Conservation (phyloP, 2,329 filamentous ascomycete species). For the Alternaria angustiovoidea region DNA sequence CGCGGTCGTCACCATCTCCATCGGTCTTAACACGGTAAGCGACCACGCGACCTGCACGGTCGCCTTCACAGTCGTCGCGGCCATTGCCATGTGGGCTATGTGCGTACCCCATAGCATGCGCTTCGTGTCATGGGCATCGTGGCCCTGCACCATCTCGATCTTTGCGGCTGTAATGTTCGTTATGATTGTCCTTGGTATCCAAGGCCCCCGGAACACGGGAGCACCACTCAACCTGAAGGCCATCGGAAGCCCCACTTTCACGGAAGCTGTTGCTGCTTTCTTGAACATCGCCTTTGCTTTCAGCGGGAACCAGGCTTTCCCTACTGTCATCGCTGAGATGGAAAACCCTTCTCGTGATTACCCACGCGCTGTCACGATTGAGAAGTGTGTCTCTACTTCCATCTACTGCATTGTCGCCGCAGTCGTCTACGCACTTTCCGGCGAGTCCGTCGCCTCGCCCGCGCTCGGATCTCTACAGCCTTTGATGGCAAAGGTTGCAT, state of each 20-base stretch:
- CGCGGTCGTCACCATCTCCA: constrained; percentile 38
- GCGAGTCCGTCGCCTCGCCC: constrained; percentile 36
- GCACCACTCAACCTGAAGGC: constrained; percentile 34
- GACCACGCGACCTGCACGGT: constrained; percentile 41
- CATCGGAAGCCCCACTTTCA: constrained; percentile 33
- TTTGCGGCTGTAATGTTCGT: constrained; percentile 34
- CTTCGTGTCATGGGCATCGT: constrained; percentile 39
- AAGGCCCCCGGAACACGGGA: constrained; percentile 29
- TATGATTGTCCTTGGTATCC: constrained; percentile 38
- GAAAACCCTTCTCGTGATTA: constrained; percentile 38
- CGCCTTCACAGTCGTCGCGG: constrained; percentile 34
- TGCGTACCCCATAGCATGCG: constrained; percentile 40
- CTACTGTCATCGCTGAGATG: constrained; percentile 39
- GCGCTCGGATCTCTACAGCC: constrained; percentile 33
- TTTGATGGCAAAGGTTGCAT: constrained; percentile 35
- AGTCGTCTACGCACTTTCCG: constrained; percentile 35
- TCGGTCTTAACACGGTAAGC: constrained; percentile 39
- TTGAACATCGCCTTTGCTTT: constrained; percentile 41
- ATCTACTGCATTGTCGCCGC: constrained; percentile 35
- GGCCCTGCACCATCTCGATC: constrained; percentile 37
- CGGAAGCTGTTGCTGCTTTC: constrained; percentile 32
- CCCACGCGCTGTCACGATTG: constrained; percentile 36
- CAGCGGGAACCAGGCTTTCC: constrained; percentile 40
- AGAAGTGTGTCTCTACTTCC: constrained; percentile 32
- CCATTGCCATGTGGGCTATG: constrained; percentile 39